A percentile compares a stretch with the other conserved stretches of the same genome.
Conservation (phyloP, 2,329 filamentous ascomycete genomes). For the Colletotrichum neosansevieriae region DNA sequence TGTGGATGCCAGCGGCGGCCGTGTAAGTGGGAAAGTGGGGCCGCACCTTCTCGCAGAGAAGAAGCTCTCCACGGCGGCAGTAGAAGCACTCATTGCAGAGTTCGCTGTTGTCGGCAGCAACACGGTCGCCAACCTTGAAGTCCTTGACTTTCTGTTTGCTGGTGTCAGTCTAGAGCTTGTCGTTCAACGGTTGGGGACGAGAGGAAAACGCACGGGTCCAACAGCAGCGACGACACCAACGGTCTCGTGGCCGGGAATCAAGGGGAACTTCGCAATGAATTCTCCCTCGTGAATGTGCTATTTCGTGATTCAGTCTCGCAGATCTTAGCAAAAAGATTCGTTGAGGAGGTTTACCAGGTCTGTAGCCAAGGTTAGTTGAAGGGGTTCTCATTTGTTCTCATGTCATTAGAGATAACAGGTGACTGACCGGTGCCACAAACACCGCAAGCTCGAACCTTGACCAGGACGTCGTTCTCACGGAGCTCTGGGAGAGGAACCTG, state of each 20-base stretch:
- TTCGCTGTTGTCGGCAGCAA: slow-evolving; percentile 74
- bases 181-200: neutral
- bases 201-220: slow-evolving; percentile 52
- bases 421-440: slow-evolving; percentile 68
- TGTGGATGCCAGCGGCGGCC: neutral
- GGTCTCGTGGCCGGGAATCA: slow-evolving; percentile 77
- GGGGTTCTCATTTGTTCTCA: neutral
- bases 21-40: slow-evolving; percentile 3
- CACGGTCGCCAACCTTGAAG: slow-evolving; percentile 72
- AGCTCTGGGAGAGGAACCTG: slow-evolving; percentile 71
- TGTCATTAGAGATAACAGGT: neutral
- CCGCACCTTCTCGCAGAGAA: slow-evolving; percentile 73
- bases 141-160: slow-evolving; percentile 63
- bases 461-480: slow-evolving; percentile 70
- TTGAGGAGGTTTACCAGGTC: slow-evolving; percentile 50
- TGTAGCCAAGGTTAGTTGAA: slow-evolving; percentile 44
- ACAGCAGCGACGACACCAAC: slow-evolving; percentile 73
- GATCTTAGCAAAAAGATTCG: neutral
- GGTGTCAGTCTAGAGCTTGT: slow-evolving; percentile 6
- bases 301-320: slow-evolving; percentile 35
- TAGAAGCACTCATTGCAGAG: slow-evolving; percentile 80
- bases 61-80: slow-evolving; percentile 74
- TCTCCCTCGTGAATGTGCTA: slow-evolving; percentile 76
- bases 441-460: slow-evolving; percentile 77
- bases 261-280: slow-evolving; percentile 72